phyloP scores from a whole-genome alignment of 768 basidiomycete genomes.

The Suillus paluster region DNA sequence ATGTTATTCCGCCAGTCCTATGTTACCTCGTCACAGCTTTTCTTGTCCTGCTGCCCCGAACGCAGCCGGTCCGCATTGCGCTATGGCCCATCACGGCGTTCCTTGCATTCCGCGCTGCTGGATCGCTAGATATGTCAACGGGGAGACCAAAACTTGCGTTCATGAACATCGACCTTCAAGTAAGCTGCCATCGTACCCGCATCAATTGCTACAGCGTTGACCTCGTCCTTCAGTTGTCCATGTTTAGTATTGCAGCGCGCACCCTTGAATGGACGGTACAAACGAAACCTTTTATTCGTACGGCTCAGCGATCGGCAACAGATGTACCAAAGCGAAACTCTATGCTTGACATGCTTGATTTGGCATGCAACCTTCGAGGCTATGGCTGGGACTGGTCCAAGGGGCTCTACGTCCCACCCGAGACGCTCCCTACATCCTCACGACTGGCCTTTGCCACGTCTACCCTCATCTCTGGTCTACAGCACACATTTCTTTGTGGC shows the following conservation, averaged over 20 bases:
- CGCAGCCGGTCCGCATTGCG: conserved; percentile 47
- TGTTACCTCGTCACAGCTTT: conserved; percentile 54
- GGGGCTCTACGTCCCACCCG: conserved; percentile 30
- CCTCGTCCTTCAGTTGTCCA: conserved; percentile 12
- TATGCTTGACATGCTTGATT: conserved; percentile 49
- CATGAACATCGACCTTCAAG: conserved; percentile 17
- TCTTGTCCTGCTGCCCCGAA: conserved; percentile 51
- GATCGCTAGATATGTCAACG: conserved; percentile 13
- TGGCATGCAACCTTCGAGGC: conserved; percentile 57
- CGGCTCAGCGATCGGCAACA: conserved; percentile 2
- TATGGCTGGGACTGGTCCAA: conserved; percentile 64
- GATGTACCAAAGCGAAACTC: background rate
- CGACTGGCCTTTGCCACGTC: conserved; percentile 40
- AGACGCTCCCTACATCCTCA: conserved; percentile 45
- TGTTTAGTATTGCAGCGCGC: conserved; percentile 15
- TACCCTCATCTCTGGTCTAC: conserved; percentile 38
- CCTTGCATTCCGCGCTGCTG: conserved; percentile 43
- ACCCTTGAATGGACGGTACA: conserved; percentile 22
- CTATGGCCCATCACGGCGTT: conserved; percentile 50
- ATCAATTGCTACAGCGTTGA: background rate
- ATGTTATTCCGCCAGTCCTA: conserved; percentile 46
- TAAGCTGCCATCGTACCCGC: background rate
- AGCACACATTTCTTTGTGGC: conserved; percentile 48
- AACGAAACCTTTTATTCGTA: conserved; percentile 18
- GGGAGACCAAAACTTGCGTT: background rate